These are phyloP conservation scores for Colletotrichum godetiae DNA, from an alignment of 2,329 filamentous ascomycete species.

Conservation along the genomic window DNA sequence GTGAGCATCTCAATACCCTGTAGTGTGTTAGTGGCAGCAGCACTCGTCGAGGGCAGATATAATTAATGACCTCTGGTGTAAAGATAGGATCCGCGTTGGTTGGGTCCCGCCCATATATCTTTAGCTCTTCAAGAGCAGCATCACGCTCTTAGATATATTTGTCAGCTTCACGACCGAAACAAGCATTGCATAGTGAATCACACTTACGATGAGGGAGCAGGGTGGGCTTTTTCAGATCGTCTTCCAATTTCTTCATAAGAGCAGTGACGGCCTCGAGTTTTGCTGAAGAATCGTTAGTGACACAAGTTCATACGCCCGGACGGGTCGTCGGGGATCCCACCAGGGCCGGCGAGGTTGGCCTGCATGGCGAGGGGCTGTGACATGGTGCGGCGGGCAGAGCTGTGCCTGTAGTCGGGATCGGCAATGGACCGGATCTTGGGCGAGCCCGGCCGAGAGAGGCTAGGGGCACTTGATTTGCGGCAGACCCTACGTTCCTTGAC, in stretches of 20 bases:
- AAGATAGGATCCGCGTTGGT: slow-evolving; percentile 84
- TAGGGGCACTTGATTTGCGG: neutral
- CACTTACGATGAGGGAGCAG: slow-evolving; percentile 54
- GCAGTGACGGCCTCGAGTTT: slow-evolving; percentile 77
- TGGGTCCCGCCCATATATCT: slow-evolving; percentile 80
- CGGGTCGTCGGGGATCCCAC: neutral
- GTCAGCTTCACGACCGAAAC: slow-evolving; percentile 65
- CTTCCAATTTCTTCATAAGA: slow-evolving; percentile 70
- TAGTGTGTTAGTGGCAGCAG: slow-evolving; percentile 24
- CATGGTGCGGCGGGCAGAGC: slow-evolving; percentile 17
- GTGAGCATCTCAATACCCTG: slow-evolving; percentile 82
- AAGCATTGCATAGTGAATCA: slow-evolving; percentile 66
- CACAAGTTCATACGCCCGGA: neutral
- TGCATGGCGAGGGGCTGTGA: slow-evolving; percentile 23
- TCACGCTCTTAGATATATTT: slow-evolving; percentile 66
- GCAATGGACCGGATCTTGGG: neutral
- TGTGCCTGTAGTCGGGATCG: neutral
- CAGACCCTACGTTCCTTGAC: neutral
- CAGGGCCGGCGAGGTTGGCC: slow-evolving; percentile 26
- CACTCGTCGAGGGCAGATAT: neutral
- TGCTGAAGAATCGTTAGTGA: slow-evolving; percentile 52
- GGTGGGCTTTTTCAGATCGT: slow-evolving; percentile 70
- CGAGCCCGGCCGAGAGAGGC: neutral
- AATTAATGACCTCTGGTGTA: slow-evolving; percentile 73
- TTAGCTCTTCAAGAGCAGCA: slow-evolving; percentile 74